These are phyloP conservation scores for Kwoniella europaea DNA, from an alignment of 768 basidiomycete species.

Conservation along the genomic window DNA sequence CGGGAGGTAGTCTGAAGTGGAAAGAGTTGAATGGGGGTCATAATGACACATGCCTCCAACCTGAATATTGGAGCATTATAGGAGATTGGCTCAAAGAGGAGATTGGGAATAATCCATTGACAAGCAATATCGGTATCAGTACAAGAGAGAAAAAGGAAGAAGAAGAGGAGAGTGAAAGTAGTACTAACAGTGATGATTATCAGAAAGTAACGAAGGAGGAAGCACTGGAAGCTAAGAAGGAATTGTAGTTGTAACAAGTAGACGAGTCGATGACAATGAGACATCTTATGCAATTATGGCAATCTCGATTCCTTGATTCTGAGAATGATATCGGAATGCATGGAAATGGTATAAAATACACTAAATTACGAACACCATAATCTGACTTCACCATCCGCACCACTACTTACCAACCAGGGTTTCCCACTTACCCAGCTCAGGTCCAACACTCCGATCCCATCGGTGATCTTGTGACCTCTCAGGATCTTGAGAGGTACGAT, in stretches of 20 bases:
- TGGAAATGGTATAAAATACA: not conserved
- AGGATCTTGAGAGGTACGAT: slow-evolving; percentile 98
- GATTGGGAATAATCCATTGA: slow-evolving; percentile 19
- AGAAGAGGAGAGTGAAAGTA: slow-evolving; percentile 3
- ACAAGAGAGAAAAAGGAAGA: slow-evolving; percentile 4
- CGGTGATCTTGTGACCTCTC: slow-evolving; percentile 81
- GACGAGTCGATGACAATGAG: no score
- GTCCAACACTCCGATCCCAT: slow-evolving; percentile 89
- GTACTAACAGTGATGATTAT: slow-evolving; percentile 16
- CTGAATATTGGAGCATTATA: slow-evolving; percentile 59
- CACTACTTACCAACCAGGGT: slow-evolving; percentile 91
- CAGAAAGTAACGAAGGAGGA: slow-evolving; percentile 19
- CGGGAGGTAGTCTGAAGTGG: slow-evolving; percentile 53
- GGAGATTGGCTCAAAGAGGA: slow-evolving; percentile 53
- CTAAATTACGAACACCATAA: slow-evolving; percentile 68
- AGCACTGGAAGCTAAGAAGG: slow-evolving; percentile 20
- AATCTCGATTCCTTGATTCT: no score
- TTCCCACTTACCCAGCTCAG: slow-evolving; percentile 85
- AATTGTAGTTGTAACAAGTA: no score
- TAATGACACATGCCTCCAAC: slow-evolving; percentile 60
- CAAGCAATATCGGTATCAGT: not conserved
- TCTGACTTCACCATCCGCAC: slow-evolving; percentile 84
- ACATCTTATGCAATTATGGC: not conserved
- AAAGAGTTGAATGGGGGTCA: slow-evolving; percentile 59
- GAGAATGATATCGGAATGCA: no score